Base-by-base conservation (phyloP, 805 yeast species). In the Kazachstania bromeliacearum region DNA sequence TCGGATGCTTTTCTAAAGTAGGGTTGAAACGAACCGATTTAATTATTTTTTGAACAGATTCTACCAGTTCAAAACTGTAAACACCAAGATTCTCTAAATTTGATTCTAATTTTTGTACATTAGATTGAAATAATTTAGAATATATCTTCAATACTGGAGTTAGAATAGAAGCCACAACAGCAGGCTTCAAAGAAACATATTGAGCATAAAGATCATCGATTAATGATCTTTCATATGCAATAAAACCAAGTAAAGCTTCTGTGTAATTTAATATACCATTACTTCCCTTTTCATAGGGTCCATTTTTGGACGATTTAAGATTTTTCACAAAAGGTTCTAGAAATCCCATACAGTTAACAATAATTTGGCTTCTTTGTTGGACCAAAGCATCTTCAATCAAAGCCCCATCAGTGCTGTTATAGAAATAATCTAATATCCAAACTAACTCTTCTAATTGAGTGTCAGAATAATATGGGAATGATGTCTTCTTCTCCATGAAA, bases 261-360 rank as follows among this genome's bases (percentile, higher is more conserved):
- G 74, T 67, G 51, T 75, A 79, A 30, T 57, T 56, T 7, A 60
- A 61, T 23, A 81, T 67, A 7, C 85, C 81, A 55, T 70, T 75
- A 34, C 71, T 68, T 4, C 77, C 84, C 52, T 67, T 73, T 51
- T 72, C 77, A 55, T 72, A 82, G 1, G 74, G 80, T 8, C 62
- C 66, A 40, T 62, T 68, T 28, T 53, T 58, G 19, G 57, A 55
- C 41, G 45, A 51, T 31, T 58, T 57, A 20, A 53, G 50, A 27
- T 67, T 66, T 44, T 62, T 62, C 14, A 73, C 70, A 35, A 64
- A 64, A 1, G 71, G 65, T 32, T 69, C 75, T 27, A 70, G 42
- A 9, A 65, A 63, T 5, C 63, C 67, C 54, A 78, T 55, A 29
- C 65, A 61, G 20, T 63, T 68, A 3, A 55, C 41, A 19, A 77